These are phyloP conservation scores for Arthroderma uncinatum DNA, from an alignment of 2,329 filamentous ascomycete genomes.

Conservation along the genomic window DNA sequence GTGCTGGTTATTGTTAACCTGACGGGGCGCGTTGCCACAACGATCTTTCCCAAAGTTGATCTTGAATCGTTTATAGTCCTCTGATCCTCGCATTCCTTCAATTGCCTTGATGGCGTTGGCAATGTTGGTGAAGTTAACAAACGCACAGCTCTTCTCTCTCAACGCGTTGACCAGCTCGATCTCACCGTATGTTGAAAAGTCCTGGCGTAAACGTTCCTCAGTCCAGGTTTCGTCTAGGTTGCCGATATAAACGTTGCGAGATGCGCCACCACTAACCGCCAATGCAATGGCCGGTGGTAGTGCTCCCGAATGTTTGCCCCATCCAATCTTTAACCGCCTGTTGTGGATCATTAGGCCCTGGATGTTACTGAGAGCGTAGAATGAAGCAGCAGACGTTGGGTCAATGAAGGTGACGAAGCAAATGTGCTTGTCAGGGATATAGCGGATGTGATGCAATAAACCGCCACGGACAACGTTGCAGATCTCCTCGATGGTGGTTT, in stretches of 20 bases:
- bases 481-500: slow-evolving; percentile 98
- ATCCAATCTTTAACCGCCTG: slow-evolving; percentile 91
- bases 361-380: slow-evolving; percentile 93
- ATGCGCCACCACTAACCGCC: slow-evolving; percentile 90
- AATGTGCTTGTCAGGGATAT: slow-evolving; percentile 99
- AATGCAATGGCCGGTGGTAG: slow-evolving; percentile 91
- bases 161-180: slow-evolving; percentile 96
- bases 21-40: slow-evolving; percentile 89
- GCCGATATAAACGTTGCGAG: slow-evolving; percentile 96
- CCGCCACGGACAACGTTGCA: slow-evolving; percentile 97
- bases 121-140: slow-evolving; percentile 99
- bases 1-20: slow-evolving; percentile 56
- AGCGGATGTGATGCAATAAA: slow-evolving; percentile 92
- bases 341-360: slow-evolving; percentile 99
- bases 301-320: slow-evolving; percentile 97
- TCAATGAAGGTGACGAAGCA: slow-evolving; percentile 99
- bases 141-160: slow-evolving; percentile 97
- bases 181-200: slow-evolving; percentile 95
- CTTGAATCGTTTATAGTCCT: slow-evolving; percentile 98
- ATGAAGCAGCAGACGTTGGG: slow-evolving; percentile 90
- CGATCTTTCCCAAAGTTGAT: slow-evolving; percentile 99
- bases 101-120: slow-evolving; percentile 99
- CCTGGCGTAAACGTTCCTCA: slow-evolving; percentile 86
- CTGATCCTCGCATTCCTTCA: slow-evolving; percentile 83
- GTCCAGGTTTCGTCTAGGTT: slow-evolving; percentile 97